Evolutionary conservation across 495 filamentous ascomycete genomes (phyloP), one percentile per base, ranked within the genome.

Genomic region (Neurospora cerealis): DNA sequence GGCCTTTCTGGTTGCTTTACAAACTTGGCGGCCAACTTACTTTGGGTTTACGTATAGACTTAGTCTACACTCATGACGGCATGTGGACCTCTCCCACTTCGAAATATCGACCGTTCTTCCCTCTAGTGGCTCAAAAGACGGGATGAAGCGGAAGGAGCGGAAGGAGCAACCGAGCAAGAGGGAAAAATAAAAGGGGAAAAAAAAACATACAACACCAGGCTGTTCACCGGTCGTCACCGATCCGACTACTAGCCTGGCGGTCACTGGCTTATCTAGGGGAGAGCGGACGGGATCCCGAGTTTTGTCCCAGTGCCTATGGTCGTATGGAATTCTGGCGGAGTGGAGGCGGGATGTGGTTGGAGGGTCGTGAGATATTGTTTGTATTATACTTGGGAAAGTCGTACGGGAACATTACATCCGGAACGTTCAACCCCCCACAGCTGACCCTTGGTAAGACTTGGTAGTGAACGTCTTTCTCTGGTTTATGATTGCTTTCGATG

Each of bases 241-340:
- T 9, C 44, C 8, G 9, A 46, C 8, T 46, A 10, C 44, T 21
- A 11, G 3, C 8, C n/a, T 46, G 8, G 44, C n/a, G 19, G 44
- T n/a, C 44, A 46, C 19, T 46, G 44, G 79, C 78, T 83, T 82
- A 76, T 81, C 81, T 81, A 84, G 79, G 84, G 82, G 82, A 83
- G 84, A 86, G 82, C 83, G 82, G 83, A 86, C 84, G 83, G 84
- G 83, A 84, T 83, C 80, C 82, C 83, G 83, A 82, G 74, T 80
- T 80, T 84, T 11, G 7, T 8, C 44, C n/a, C 8, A 46, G 44
- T 46, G 44, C 44, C 44, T 46, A 21, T 21, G n/a, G 44, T 46
- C 3, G 41, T n/a, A 44, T 44, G 17, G n/a, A 44, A 41, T 17
- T 42, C 0, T 42, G 40, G 15, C 5, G 4, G 40, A 40, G 40